Evolutionary conservation across 805 yeast species (phyloP).

Genomic region (Metschnikowia dekortorum): DNA sequence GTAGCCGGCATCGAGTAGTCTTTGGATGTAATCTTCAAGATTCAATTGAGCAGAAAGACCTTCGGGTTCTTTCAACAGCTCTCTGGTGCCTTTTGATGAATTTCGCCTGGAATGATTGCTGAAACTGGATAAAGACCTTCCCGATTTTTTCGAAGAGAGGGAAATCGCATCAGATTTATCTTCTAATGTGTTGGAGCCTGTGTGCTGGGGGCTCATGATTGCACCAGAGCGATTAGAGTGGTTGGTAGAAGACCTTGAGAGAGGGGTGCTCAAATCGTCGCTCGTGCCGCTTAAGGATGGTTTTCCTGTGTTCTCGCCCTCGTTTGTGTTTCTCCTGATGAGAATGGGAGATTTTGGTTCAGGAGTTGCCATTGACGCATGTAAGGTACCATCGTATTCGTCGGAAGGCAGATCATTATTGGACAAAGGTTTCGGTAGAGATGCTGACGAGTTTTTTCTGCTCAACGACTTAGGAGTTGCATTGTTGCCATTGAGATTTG

Average conservation of each 20-base stretch:
- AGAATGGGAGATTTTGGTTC: conserved; percentile 75
- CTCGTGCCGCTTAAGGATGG: conserved; percentile 7
- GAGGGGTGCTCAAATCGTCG: conserved; percentile 18
- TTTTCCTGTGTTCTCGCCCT: conserved; percentile 16
- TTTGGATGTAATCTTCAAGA: conserved; percentile 85
- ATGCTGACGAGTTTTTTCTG: conserved; percentile 26
- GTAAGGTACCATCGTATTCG: not conserved
- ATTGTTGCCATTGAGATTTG: conserved; percentile 18
- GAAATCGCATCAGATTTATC: conserved; percentile 17
- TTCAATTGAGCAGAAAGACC: conserved; percentile 28
- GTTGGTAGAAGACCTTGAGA: conserved; percentile 18
- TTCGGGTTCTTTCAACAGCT: conserved; percentile 3
- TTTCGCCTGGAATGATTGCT: conserved; percentile 14
- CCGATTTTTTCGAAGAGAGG: conserved; percentile 13
- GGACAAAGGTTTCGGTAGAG: conserved; percentile 14
- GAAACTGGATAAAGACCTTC: conserved; percentile 15
- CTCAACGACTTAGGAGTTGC: conserved; percentile 29
- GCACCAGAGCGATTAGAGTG: conserved; percentile 14
- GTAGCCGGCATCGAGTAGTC: conserved; percentile 92
- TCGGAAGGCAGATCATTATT: conserved; percentile 19
- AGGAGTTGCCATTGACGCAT: conserved; percentile 49
- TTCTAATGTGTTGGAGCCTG: conserved; percentile 14
- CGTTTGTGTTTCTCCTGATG: conserved; percentile 48
- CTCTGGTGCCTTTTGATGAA: conserved; percentile 9
- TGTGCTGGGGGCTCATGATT: conserved; percentile 15